Conservation (phyloP, 2,329 filamentous ascomycete genomes). For the Daldinia sp. region DNA sequence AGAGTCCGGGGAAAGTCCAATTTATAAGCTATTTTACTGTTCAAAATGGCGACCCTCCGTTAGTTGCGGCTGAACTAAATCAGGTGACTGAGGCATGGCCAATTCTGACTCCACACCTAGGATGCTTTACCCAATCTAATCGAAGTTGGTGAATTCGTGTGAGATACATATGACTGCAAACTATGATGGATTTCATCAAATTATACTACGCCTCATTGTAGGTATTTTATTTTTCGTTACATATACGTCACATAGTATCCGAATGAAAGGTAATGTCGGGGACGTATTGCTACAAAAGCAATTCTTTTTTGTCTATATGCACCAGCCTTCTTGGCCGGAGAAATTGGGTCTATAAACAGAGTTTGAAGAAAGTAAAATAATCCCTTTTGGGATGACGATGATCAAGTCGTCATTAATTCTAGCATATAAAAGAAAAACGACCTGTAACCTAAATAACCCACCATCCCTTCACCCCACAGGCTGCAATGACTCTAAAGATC, state of each 20-base stretch:
- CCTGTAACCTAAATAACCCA: not conserved
- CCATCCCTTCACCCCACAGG: not conserved
- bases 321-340: constrained; percentile 7
- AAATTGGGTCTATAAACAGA: constrained; percentile 26
- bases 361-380: constrained; percentile 22
- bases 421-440: constrained; percentile 12
- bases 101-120: too few relatives aligned
- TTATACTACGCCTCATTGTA: too few relatives aligned
- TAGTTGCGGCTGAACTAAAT: too few relatives aligned
- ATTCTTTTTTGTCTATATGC: constrained; percentile 24
- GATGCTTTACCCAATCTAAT: too few relatives aligned
- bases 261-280: not conserved
- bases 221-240: too few relatives aligned
- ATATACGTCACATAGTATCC: not conserved
- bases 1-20: too few relatives aligned
- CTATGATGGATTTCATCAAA: too few relatives aligned
- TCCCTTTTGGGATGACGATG: constrained; percentile 11
- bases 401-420: constrained; percentile 19
- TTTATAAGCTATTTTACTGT: too few relatives aligned
- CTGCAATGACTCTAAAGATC: constrained; percentile 35
- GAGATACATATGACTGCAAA: too few relatives aligned
- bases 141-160: too few relatives aligned
- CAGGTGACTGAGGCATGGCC: too few relatives aligned
- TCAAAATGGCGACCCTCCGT: too few relatives aligned
- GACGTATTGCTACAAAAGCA: constrained; percentile 4